Conservation (phyloP, 257 asterid species). For the Ehretia macrophylla region DNA sequence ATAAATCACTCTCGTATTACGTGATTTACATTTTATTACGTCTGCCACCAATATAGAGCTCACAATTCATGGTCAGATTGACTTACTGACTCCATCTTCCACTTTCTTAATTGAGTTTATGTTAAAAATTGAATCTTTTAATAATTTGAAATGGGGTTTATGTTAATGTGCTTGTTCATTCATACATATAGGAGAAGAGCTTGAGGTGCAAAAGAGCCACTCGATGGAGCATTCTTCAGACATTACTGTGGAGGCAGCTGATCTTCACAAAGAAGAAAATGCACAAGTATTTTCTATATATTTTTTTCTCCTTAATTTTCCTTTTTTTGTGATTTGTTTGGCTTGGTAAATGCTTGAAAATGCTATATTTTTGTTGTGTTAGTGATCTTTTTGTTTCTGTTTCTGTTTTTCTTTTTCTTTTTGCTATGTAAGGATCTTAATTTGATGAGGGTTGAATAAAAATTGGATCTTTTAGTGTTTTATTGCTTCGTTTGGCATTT, state of each 20-base stretch:
- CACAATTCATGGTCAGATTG: conserved; percentile 37
- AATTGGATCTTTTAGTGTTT: too few species aligned
- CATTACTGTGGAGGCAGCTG: too few species aligned
- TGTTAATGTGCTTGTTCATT: background rate
- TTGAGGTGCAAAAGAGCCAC: conserved; percentile 79
- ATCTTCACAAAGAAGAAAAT: conserved; percentile 93
- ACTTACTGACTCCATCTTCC: background rate
- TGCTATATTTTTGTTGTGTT: too few species aligned
- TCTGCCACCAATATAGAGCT: conserved; percentile 33
- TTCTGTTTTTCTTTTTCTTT: background rate
- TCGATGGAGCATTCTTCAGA: conserved; percentile 92
- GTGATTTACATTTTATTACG: background rate
- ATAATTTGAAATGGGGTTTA: background rate
- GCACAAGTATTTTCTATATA: conserved; percentile 56
- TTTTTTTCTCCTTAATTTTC: background rate
- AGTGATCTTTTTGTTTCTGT: background rate
- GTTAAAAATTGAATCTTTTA: background rate
- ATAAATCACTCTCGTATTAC: background rate
- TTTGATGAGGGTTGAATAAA: too few species aligned
- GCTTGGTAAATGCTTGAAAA: too few species aligned
- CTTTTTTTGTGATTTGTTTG: background rate
- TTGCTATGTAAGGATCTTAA: too few species aligned
- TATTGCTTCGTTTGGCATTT: too few species aligned
- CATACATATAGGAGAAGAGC: conserved; percentile 56
- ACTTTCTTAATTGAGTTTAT: conserved; percentile 3